Base-by-base conservation (phyloP, 2,329 filamentous ascomycete species). In the Bipolaris sorokiniana region DNA sequence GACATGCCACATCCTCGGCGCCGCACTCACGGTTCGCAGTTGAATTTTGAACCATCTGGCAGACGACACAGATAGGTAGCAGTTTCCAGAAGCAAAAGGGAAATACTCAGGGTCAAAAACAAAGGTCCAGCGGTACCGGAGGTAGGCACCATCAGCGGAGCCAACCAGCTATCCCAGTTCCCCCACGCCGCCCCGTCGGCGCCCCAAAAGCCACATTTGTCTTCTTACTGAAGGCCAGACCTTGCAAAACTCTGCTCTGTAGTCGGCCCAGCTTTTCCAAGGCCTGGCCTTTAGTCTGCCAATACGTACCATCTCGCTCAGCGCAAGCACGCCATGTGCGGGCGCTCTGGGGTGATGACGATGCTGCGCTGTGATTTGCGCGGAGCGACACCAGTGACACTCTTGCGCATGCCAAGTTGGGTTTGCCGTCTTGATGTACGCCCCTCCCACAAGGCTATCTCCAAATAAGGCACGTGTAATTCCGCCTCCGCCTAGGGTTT, bases 231-330 rank as follows among this genome's bases (percentile, higher is more conserved):
- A 37, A 66, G 70, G 70, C 72, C 66, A 72, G 70, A 61, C 58
- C 62, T 58, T 41, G 65, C 65, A 71, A 72, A 71, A 64, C 63
- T 69, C 69, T 68, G 60, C 65, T 61, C 56, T 62, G 54, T 54
- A 51, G 28, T 52, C 47, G 48, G 59, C 58, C 57, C 62, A 69
- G 61, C 56, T 61, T 65, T 54, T 59, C 57, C 55, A 53, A 58
- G 51, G 54, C 63, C 65, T 66, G 66, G 66, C 68, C 59, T 46
- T 51, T 38, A 45, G 44, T 51, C 52, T 59, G 58, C 49, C 38
- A 48, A 59, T 53, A 40, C 28, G 59, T 54, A 52, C 57, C 50
- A 56, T 62, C 46, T 54, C 62, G 51, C 47, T 56, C 56, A 46
- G 56, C 41, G 26, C 48, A 52, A 65, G 58, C 61, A 70, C 65